Conservation (phyloP, 768 basidiomycete genomes). For the Rossbeevera mucosa region DNA sequence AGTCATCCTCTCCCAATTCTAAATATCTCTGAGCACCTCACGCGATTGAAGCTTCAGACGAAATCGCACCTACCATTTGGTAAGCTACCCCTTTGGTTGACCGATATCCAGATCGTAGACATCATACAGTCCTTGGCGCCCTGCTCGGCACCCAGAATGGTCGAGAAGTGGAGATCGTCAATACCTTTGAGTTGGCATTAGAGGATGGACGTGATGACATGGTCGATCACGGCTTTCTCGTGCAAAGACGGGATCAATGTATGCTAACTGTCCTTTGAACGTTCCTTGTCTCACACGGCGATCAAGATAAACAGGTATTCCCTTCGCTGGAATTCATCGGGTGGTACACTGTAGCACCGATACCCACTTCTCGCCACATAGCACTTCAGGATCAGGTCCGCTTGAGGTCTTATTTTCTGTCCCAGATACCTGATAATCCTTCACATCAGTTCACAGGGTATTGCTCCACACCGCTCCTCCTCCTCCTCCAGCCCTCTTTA, state of each 20-base stretch:
- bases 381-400: constrained; percentile 80
- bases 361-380: constrained; percentile 71
- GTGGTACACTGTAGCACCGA: constrained; percentile 89
- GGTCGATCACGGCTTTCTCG: constrained; percentile 80
- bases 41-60: constrained; percentile 74
- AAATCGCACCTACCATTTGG: constrained; percentile 60
- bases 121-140: constrained; percentile 77
- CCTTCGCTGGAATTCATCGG: constrained; percentile 96
- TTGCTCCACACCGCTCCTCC: constrained; percentile 85
- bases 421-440: not conserved
- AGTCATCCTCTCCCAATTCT: constrained; percentile 96
- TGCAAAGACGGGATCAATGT: constrained; percentile 87
- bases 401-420: not conserved
- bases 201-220: constrained; percentile 50
- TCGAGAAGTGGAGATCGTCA: constrained; percentile 94
- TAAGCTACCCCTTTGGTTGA: constrained; percentile 29
- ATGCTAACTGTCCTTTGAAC: constrained; percentile 17
- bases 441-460: constrained; percentile 67
- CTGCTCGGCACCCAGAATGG: constrained; percentile 92
- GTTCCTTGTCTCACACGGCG: constrained; percentile 5
- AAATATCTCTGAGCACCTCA: constrained; percentile 94
- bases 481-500: constrained; percentile 62
- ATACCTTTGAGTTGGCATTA: constrained; percentile 84
- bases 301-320: constrained; percentile 93
- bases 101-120: not conserved